These are phyloP conservation scores for Beverwykella pulmonaria DNA, from an alignment of 495 filamentous ascomycete species.

Conservation along the genomic window DNA sequence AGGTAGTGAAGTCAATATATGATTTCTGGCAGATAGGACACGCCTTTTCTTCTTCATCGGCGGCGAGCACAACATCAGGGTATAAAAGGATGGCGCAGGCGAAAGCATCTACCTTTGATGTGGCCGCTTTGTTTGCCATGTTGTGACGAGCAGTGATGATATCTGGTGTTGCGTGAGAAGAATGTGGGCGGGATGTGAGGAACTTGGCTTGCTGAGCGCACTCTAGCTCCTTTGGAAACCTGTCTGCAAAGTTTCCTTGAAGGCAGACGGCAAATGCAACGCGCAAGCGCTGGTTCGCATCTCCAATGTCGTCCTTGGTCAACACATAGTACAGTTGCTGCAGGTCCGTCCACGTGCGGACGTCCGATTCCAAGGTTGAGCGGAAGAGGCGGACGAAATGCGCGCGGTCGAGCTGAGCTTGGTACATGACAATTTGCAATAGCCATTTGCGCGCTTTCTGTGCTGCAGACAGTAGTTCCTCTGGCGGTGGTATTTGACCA, in stretches of 20 bases:
- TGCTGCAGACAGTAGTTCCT: neutral
- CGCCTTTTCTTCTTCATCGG: neutral
- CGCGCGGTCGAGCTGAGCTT: neutral
- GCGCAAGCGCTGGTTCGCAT: neutral
- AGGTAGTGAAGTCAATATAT: neutral
- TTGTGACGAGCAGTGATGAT: neutral
- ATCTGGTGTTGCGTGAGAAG: neutral
- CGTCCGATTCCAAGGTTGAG: neutral
- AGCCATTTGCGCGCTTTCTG: neutral
- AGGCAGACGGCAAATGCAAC: neutral
- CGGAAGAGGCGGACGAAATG: conserved; percentile 6
- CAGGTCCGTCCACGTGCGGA: neutral
- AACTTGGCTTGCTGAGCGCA: neutral
- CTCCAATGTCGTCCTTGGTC: neutral
- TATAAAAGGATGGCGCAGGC: neutral
- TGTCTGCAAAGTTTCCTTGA: neutral
- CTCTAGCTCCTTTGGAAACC: neutral
- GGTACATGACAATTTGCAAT: neutral
- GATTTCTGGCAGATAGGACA: conserved; percentile 5
- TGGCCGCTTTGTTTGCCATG: neutral
- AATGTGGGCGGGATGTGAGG: neutral
- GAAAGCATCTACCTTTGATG: neutral
- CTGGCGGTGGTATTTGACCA: neutral
- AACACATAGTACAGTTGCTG: neutral
- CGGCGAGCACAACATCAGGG: neutral